Conservation (phyloP, 176 grass and related monocot species). For the Puccinellia tenuiflora region DNA sequence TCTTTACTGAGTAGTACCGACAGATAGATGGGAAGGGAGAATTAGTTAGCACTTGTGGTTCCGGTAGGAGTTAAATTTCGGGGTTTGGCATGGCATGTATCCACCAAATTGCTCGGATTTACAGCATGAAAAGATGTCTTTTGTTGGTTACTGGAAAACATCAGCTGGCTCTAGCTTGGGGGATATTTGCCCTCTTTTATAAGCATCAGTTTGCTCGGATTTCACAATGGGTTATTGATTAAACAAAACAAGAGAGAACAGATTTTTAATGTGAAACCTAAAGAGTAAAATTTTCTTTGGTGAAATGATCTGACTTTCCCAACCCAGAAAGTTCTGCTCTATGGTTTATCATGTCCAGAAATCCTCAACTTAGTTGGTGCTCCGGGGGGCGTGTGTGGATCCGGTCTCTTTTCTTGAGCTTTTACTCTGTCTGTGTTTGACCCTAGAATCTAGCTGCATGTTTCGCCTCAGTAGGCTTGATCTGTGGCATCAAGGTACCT, state of each 20-base stretch:
- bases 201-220: no score
- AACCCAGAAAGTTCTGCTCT: background rate
- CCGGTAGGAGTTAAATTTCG: background rate
- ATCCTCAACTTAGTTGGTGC: background rate
- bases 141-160: background rate
- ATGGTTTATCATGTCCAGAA: background rate
- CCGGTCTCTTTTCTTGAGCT: background rate
- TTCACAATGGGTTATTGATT: background rate
- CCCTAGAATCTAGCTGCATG: background rate
- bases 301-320: background rate
- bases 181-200: background rate
- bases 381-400: background rate
- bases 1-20: background rate
- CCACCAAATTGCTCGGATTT: background rate
- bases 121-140: background rate
- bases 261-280: background rate
- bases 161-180: background rate
- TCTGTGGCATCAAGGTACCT: background rate
- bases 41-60: background rate
- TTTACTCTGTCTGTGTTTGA: conserved; percentile 24
- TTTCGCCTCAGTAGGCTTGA: background rate
- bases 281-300: background rate
- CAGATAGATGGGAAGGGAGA: background rate
- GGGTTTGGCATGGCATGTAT: background rate
- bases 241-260: background rate